Conservation (phyloP, 1,139 yeast species). For the Hyphopichia buzzinii region DNA sequence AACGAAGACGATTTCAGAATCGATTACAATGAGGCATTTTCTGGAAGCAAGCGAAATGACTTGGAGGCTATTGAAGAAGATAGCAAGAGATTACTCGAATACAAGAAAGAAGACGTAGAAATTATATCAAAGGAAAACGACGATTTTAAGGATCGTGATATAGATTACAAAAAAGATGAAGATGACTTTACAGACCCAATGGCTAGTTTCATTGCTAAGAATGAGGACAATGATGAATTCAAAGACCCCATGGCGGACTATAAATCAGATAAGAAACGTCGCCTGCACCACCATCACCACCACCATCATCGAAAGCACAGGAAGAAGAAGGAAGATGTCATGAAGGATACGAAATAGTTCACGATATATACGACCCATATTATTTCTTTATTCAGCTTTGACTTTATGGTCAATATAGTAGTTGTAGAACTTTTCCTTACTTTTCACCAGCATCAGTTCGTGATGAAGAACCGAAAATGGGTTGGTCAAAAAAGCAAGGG, state of each 20-base stretch:
- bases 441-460: constrained; percentile 20
- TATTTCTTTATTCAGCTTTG: constrained; percentile 7
- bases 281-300: constrained; percentile 5
- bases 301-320: constrained; percentile 8
- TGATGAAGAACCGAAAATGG: neutral
- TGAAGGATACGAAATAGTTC: neutral
- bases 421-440: constrained; percentile 29
- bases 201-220: constrained; percentile 14
- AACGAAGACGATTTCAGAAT: constrained; percentile 43
- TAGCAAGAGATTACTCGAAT: constrained; percentile 11
- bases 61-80: constrained; percentile 1
- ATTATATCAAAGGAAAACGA: neutral
- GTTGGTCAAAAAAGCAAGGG: neutral
- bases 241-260: constrained; percentile 12
- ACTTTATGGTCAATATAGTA: constrained; percentile 26
- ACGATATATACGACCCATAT: neutral
- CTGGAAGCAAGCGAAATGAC: neutral
- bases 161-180: constrained; percentile 2
- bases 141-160: constrained; percentile 3
- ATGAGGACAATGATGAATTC: constrained; percentile 9
- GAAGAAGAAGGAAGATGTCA: neutral
- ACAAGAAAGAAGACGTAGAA: constrained; percentile 3
- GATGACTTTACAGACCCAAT: constrained; percentile 21
- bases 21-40: constrained; percentile 24
- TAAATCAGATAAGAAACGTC: constrained; percentile 4